These are phyloP conservation scores for Sequoia sempervirens DNA, from an alignment of 75 land plant species.

Conservation along the genomic window DNA sequence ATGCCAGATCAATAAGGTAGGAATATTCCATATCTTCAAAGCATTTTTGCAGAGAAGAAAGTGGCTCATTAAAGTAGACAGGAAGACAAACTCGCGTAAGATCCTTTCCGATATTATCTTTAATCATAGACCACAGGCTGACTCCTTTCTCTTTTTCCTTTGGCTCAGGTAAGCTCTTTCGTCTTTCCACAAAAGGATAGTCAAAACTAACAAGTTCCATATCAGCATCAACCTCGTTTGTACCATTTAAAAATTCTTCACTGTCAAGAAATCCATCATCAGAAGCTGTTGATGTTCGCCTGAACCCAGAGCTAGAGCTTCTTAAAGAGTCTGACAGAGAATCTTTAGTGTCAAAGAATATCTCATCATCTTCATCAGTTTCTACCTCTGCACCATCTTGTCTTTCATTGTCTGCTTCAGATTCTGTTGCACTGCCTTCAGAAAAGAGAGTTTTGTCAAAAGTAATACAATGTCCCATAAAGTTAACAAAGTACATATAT, in stretches of 20 bases:
- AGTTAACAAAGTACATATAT: not conserved
- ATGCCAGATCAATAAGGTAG: slow-evolving; percentile 81
- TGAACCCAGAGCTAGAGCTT: slow-evolving; percentile 29
- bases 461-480: not conserved
- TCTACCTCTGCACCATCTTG: slow-evolving; percentile 61
- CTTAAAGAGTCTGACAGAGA: slow-evolving; percentile 45
- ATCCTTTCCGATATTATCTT: slow-evolving; percentile 97
- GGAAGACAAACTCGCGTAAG: slow-evolving; percentile 93
- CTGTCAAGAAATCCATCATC: slow-evolving; percentile 30
- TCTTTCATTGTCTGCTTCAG: slow-evolving; percentile 76
- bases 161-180: slow-evolving; percentile 86
- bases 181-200: slow-evolving; percentile 62
- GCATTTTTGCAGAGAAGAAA: slow-evolving; percentile 91
- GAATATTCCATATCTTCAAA: slow-evolving; percentile 98
- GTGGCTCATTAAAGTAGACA: slow-evolving; percentile 93
- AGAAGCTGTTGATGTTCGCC: slow-evolving; percentile 31
- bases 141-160: slow-evolving; percentile 83
- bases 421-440: slow-evolving; percentile 81
- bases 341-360: slow-evolving; percentile 68
- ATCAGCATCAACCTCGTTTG: slow-evolving; percentile 30
- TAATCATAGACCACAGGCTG: slow-evolving; percentile 95
- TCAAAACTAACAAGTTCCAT: slow-evolving; percentile 58
- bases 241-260: slow-evolving; percentile 24
- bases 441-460: slow-evolving; percentile 12
- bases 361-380: slow-evolving; percentile 71